These are phyloP conservation scores for Zalaria sp. DNA, from an alignment of 2,329 filamentous ascomycete species.

Conservation along the genomic window DNA sequence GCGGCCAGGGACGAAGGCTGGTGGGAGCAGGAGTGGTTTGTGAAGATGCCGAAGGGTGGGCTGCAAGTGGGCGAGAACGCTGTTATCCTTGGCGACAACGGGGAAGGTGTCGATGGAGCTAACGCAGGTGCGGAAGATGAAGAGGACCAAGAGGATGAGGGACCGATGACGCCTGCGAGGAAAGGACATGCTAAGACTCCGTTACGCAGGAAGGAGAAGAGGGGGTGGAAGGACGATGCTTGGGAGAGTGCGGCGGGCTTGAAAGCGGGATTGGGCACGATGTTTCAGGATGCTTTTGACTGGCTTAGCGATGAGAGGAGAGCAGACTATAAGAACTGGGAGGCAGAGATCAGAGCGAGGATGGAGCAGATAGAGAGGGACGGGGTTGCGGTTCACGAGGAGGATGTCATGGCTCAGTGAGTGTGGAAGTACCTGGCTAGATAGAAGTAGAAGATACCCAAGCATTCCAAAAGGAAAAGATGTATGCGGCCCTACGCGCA, in stretches of 20 bases:
- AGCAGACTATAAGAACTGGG: conserved; percentile 51
- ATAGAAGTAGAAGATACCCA: no score
- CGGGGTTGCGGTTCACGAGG: neutral
- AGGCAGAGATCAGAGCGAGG: conserved; percentile 41
- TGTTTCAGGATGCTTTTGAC: conserved; percentile 64
- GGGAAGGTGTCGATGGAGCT: neutral
- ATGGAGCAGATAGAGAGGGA: conserved; percentile 34
- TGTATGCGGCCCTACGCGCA: no score
- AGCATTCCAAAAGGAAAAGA: no score
- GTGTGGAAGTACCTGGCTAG: neutral
- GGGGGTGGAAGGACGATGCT: conserved; percentile 9
- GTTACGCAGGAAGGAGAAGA: conserved; percentile 19
- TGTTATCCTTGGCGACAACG: neutral
- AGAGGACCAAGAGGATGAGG: conserved; percentile 1
- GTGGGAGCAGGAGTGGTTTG: conserved; percentile 6
- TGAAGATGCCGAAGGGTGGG: neutral
- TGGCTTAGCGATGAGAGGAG: conserved; percentile 51
- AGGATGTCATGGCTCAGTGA: neutral
- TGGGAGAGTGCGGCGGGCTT: conserved; percentile 15
- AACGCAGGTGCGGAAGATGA: neutral
- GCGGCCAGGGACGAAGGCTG: conserved; percentile 2
- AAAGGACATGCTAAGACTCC: conserved; percentile 17
- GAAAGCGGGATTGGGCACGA: conserved; percentile 41
- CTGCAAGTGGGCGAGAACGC: neutral
- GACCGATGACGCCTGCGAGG: neutral